phyloP scores from a whole-genome alignment of 345 rosid genomes.

The Bruguiera parviflora region DNA sequence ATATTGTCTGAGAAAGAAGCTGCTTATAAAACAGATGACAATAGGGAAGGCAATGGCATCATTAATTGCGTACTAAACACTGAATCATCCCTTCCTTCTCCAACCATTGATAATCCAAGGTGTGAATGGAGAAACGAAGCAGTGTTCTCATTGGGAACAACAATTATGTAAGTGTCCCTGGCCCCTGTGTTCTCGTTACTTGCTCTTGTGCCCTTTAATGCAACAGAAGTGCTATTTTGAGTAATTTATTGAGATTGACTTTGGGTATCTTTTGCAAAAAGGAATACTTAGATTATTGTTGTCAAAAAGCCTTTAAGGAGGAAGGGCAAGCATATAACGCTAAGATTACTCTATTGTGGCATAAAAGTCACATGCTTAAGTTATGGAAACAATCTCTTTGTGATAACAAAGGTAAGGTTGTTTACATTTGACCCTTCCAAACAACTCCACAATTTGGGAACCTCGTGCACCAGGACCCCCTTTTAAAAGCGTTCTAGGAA shows the following conservation, averaged over 20 bases:
- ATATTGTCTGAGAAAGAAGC: not conserved
- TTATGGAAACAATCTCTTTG: no score
- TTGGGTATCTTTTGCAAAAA: not conserved
- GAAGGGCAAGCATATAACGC: not conserved
- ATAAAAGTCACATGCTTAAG: no score
- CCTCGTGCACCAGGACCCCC: no score
- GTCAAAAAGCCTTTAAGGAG: not conserved
- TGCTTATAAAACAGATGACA: conserved; percentile 2
- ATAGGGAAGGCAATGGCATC: not conserved
- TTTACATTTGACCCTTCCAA: no score
- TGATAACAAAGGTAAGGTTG: no score
- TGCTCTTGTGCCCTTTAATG: not conserved
- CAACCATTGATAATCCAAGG: not conserved
- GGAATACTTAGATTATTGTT: not conserved
- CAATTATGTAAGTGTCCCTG: conserved; percentile 1
- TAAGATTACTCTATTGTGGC: not conserved
- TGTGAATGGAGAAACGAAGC: not conserved
- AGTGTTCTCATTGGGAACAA: not conserved
- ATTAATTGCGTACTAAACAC: conserved; percentile 7
- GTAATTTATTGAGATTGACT: not conserved
- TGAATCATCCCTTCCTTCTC: conserved; percentile 12
- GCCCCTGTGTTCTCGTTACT: not conserved
- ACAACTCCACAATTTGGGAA: no score
- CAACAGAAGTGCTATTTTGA: not conserved
- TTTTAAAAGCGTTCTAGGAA: no score